Percentiles rank a stretch among this genome's conserved stretches.
Evolutionary conservation across 257 asterid genomes (phyloP).

Genomic region (Gynochthodes officinalis): DNA sequence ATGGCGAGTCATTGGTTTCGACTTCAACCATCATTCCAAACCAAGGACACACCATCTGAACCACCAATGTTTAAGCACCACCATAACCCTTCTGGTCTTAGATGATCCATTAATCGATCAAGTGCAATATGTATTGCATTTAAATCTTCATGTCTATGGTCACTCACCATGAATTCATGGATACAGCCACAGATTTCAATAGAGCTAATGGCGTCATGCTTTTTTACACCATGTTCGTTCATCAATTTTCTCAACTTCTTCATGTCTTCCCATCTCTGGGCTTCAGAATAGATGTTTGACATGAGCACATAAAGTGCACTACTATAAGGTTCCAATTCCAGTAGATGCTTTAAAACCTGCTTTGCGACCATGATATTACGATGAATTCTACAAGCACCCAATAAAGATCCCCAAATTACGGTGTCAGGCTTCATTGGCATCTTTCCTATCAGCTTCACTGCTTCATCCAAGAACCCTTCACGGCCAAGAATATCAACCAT

Average conservation of each 20-base stretch:
- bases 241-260: slow-evolving; percentile 54
- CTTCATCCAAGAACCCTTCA: slow-evolving; percentile 48
- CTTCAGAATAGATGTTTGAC: slow-evolving; percentile 55
- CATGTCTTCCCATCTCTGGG: slow-evolving; percentile 46
- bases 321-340: slow-evolving; percentile 35
- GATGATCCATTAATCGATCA: slow-evolving; percentile 40
- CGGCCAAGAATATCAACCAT: slow-evolving; percentile 64
- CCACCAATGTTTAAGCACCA: too few species aligned
- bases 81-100: slow-evolving; percentile 17
- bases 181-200: slow-evolving; percentile 35
- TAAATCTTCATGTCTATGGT: slow-evolving; percentile 37
- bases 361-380: slow-evolving; percentile 38
- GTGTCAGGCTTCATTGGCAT: slow-evolving; percentile 55
- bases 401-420: slow-evolving; percentile 57
- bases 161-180: slow-evolving; percentile 51
- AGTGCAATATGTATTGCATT: slow-evolving; percentile 28
- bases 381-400: slow-evolving; percentile 52
- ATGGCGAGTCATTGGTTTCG: too few species aligned
- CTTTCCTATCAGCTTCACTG: slow-evolving; percentile 40
- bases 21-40: too few species aligned
- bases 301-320: slow-evolving; percentile 55
- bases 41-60: too few species aligned
- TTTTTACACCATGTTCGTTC: slow-evolving; percentile 33
- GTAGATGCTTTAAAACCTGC: slow-evolving; percentile 45
- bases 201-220: slow-evolving; percentile 48